Base-by-base conservation (phyloP, 441 rosid species). In the Arabidopsis lyrata region DNA sequence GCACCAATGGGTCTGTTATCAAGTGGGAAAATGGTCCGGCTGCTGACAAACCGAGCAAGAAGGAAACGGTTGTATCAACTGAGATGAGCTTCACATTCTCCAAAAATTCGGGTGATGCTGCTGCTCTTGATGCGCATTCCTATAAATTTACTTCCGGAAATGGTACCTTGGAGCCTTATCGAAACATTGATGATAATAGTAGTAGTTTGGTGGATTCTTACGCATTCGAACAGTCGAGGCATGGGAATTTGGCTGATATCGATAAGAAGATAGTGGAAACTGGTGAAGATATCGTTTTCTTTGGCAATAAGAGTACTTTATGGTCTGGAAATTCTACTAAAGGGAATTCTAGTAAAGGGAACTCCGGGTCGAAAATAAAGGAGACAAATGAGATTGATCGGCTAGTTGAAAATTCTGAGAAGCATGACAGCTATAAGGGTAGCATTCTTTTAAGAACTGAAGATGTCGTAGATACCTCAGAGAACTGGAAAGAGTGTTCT, bases 401-500 rank as follows among this genome's bases (percentile, higher is more conserved):
- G 76, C 79, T 83, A 50, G 74, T 59, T 66, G 87, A 80, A 72
- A 77, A 62, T 63, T 63, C 66, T 65, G 77, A 63, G 47, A 39
- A 74, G 53, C 83, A 81, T 72, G 83, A 80, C 22, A 70, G 54
- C 71, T 78, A 77, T 41, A 63, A 67, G 6, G 87, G 84, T 68
- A 81, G 82, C 76, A 75, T 83, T n/a, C 87, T 91, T 86, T 76
- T 88, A 44, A 81, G 82, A 77, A 78, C 58, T 41, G 89, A 85
- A 81, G 85, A 75, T 60, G 80, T 83, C 2, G 20, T 81, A 68
- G 72, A 78, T 73, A 49, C 86, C 63, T 72, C 86, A 18, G 95
- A 83, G 66, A 41, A 74, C 47, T 90, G 92, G 95, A 91, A 86
- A 80, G 95, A 86, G 61, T 83, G 89, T 83, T 77, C 93, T 64